A percentile compares a stretch with the other conserved stretches of the same genome.
Evolutionary conservation across 1,284 basidiomycete genomes (phyloP).

Genomic region (Microbotryum silenes-acaulis): DNA sequence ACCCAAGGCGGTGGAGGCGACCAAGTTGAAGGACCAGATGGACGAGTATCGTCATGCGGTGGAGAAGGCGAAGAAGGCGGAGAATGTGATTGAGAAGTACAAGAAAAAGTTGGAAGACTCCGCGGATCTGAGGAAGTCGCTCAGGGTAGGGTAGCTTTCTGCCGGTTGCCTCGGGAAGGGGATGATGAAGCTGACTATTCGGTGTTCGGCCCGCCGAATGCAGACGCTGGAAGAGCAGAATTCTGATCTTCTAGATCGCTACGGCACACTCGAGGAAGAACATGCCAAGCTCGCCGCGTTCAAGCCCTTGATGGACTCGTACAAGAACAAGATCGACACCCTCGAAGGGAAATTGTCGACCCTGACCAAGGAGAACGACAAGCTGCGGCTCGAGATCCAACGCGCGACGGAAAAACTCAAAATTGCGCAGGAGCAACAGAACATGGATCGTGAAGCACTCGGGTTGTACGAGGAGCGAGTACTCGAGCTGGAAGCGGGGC

Average conservation of each 20-base stretch:
- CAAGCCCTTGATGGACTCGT: conserved; percentile 85
- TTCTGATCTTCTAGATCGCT: conserved; percentile 79
- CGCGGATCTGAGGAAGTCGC: conserved; percentile 72
- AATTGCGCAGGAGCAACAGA: conserved; percentile 56
- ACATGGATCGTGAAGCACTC: conserved; percentile 72
- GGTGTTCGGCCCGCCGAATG: not conserved
- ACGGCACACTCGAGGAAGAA: conserved; percentile 82
- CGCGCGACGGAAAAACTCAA: conserved; percentile 59
- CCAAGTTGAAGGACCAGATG: conserved; percentile 77
- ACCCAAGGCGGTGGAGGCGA: conserved; percentile 63
- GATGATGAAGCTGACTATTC: not conserved
- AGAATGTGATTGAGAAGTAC: conserved; percentile 97
- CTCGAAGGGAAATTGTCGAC: conserved; percentile 63
- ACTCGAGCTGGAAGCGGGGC: conserved; percentile 66
- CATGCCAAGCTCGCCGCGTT: conserved; percentile 75
- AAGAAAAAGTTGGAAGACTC: conserved; percentile 96
- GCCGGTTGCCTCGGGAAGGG: not conserved
- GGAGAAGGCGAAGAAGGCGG: conserved; percentile 83
- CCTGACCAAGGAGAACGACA: conserved; percentile 62
- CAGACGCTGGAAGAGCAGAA: conserved; percentile 88
- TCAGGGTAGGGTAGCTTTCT: conserved; percentile 54
- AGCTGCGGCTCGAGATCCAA: conserved; percentile 66
- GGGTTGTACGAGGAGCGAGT: conserved; percentile 87
- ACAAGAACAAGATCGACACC: conserved; percentile 76
- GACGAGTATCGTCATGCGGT: conserved; percentile 73